Evolutionary conservation across 108 stramenopile genomes (phyloP), one percentile per base, ranked within the genome.

Genomic region (Asterionellopsis glacialis): DNA sequence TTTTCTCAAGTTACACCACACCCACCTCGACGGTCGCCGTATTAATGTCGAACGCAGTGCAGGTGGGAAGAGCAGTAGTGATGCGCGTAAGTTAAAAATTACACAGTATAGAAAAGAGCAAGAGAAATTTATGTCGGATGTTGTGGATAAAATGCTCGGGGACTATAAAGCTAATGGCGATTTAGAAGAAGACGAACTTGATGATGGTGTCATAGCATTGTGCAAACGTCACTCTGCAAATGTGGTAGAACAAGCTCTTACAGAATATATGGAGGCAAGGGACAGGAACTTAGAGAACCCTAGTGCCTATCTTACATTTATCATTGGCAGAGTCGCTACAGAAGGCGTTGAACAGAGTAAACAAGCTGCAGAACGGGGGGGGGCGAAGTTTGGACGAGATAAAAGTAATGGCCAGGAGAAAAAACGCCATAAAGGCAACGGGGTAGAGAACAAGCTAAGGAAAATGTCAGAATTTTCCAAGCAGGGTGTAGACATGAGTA

Each of bases 11-110:
- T 57, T 97, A 44, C 96, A 97, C 70, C 85, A 95, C 70, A 95
- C 92, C 19, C 74, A 75, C 59, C 77, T 97, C 28, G 82, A 95
- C 61, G 94, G 94, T 12, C 79, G 96, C 24, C 69, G 93, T 39
- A 88, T 97, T 52, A 97, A 97, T 69, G 87, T 97, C 23, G 94
- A 95, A 71, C 72, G 87, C 16, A 78, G 80, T 14, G 70, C 86
- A 11, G 88, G 90, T 0, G 88, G 90, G 7, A 77, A 81, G 13
- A 72, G 72, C 50, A 40, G 53, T 55, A 72, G 64, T 18, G 79
- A 84, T 49, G 57, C 69, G 25, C 83, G 87, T 28, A 82, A 89
- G 65, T 57, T 69, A 22, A 91, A 87, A 67, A 63, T 92, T 11
- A 45, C 73, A 0, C 54, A 65, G 14, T 84, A 73, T 64, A 73